Evolutionary conservation across 2,329 filamentous ascomycete genomes (phyloP).

Genomic region (Cladobotryum mycophilum): DNA sequence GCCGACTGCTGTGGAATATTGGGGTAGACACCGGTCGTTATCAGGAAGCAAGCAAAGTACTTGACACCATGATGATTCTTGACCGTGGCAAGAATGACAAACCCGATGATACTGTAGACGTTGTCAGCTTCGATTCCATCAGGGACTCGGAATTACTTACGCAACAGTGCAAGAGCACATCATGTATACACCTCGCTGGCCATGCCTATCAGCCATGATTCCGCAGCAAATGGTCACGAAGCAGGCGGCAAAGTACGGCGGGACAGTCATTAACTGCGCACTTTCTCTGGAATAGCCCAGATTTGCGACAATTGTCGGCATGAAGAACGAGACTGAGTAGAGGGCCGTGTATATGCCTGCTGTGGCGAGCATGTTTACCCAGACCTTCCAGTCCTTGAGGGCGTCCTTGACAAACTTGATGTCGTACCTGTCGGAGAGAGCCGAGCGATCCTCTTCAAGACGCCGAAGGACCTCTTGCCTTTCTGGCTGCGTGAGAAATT

Average conservation of each 20-base stretch:
- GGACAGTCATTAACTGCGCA: neutral
- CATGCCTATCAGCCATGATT: constrained; percentile 29
- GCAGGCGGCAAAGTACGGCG: constrained; percentile 47
- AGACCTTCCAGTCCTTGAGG: constrained; percentile 52
- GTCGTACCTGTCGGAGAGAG: constrained; percentile 50
- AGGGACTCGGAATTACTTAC: too few relatives aligned
- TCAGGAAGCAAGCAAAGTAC: constrained; percentile 43
- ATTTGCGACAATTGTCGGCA: constrained; percentile 37
- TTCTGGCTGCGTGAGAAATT: too few relatives aligned
- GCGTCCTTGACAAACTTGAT: constrained; percentile 50
- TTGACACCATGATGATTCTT: constrained; percentile 30
- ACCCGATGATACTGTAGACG: too few relatives aligned
- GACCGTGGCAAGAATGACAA: constrained; percentile 22
- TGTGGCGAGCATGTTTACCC: constrained; percentile 54
- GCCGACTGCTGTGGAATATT: constrained; percentile 50
- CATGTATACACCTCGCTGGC: too few relatives aligned
- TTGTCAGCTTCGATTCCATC: too few relatives aligned
- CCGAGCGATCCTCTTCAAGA: too few relatives aligned
- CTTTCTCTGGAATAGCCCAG: constrained; percentile 25
- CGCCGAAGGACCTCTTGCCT: too few relatives aligned
- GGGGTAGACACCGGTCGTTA: constrained; percentile 38
- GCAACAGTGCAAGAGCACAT: too few relatives aligned
- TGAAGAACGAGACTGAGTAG: constrained; percentile 26
- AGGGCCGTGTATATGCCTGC: constrained; percentile 45
- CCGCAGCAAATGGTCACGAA: constrained; percentile 48